Base-by-base conservation (phyloP, 805 yeast species). In the Wickerhamiella vanderwaltii region DNA sequence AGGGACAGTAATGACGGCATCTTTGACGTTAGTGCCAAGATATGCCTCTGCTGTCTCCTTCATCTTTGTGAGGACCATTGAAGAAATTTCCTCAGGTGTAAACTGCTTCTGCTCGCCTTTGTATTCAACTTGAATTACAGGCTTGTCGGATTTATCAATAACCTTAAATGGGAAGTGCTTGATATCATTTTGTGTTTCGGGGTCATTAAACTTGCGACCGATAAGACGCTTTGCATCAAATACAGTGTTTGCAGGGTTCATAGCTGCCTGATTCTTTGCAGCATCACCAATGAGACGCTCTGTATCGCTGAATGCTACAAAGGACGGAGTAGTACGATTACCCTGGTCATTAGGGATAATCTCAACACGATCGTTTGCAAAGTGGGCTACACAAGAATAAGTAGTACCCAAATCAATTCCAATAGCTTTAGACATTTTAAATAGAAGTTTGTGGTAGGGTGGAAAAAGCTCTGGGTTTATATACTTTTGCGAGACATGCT, bases 281-380 rank as follows among this genome's bases (percentile, higher is more conserved):
- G 96, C 94, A 67, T 86, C 95, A 65, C 95, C 95, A 55, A 86
- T 86, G 57, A 86, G 72, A 68, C 95, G 80, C 69, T 88, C 97
- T 30, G 87, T 73, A 60, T 85, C 95, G 22, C 94, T 85, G 75
- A 87, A 87, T 39, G 94, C 95, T 48, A 88, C 96, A 62, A 82
- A 87, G 25, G 95, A 86, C 26, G 96, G 96, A 13, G 96, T 87
- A 48, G 94, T 88, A 72, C 96, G 81, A 73, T 88, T 87, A 72
- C 97, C 97, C 70, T 88, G 96, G 65, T 87, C 95, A 61, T 87
- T 87, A 56, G 96, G 95, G 57, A 87, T 77, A 59, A 87, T 87
- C 61, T 88, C 96, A 47, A 87, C 96, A 56, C 94, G 72, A 60
- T 83, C 93, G 56, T 81, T 80, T 37, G 79, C 62, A 63, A 73